phyloP scores from a whole-genome alignment of 148 eudicot genomes.

The Camellia lanceoleosa region DNA sequence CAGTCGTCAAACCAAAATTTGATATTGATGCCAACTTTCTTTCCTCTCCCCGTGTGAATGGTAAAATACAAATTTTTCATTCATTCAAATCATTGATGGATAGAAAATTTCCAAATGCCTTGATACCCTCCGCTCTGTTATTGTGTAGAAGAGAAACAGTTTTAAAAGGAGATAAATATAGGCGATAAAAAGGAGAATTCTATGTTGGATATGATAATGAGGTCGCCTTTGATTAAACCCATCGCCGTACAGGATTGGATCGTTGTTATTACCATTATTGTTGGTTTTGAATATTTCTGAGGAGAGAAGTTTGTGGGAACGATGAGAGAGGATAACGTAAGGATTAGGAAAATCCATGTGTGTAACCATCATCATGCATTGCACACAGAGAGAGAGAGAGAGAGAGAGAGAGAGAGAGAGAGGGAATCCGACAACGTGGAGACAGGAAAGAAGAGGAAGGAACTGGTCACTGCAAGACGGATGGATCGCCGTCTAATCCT shows the following conservation, averaged over 20 bases:
- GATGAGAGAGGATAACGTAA: neutral
- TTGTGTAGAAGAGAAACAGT: neutral
- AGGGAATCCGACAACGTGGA: neutral
- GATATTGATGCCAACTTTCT: neutral
- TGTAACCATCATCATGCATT: too few species aligned
- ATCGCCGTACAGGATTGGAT: neutral
- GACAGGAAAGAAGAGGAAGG: neutral
- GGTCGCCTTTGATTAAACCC: neutral
- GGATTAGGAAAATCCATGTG: slow-evolving; percentile 2
- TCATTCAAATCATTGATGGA: neutral
- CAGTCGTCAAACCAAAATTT: neutral
- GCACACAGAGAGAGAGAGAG: neutral
- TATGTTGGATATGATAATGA: neutral
- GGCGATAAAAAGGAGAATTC: neutral
- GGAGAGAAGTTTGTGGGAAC: slow-evolving; percentile 19
- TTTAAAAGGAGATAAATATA: neutral
- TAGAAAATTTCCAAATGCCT: neutral
- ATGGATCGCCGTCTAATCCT: neutral
- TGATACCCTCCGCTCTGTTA: neutral
- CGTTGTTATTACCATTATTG: neutral
- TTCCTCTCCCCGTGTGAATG: neutral
- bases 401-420: neutral
- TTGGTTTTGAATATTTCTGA: slow-evolving; percentile 12
- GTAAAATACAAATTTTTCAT: neutral
- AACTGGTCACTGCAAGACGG: neutral